Evolutionary conservation across 139 green algal genomes (phyloP), one percentile per base, ranked within the genome.

Genomic region (Chlorella sp.): DNA sequence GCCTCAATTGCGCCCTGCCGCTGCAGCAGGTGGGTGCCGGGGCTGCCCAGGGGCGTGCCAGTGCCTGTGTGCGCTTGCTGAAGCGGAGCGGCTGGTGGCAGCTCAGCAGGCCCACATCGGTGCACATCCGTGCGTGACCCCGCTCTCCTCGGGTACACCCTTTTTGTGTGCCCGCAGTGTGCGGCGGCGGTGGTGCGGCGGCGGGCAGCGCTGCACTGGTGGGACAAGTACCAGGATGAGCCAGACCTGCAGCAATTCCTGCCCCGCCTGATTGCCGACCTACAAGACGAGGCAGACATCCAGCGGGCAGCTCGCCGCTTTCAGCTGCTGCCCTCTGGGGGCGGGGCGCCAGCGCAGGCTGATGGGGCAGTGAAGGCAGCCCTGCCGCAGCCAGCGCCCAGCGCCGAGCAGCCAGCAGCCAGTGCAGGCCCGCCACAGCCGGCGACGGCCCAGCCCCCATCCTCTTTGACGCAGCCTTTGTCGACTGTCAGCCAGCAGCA

Each of bases 131-230:
- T n/a, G n/a, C n/a, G n/a, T n/a, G n/a, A n/a, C n/a, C n/a, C n/a
- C n/a, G n/a, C n/a, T n/a, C n/a, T n/a, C n/a, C n/a, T n/a, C n/a
- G n/a, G n/a, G n/a, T n/a, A n/a, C n/a, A n/a, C n/a, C 67, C 36
- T 46, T 3, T 14, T 30, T 41, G 1, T 56, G 1, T 28, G 0
- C 73, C n/a, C 43, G 46, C 73, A 80, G 73, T 60, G 51, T 16
- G 73, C 73, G 17, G 77, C 77, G 4, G 60, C n/a, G 41, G 60
- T 43, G 41, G 77, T 64, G 60, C 73, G 77, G 77, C 77, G 77
- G 58, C 58, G 58, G 26, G 77, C 77, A 16, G 58, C 77, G 3
- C 40, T 83, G 38, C 30, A 56, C 8, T 83, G 77, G 77, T 73
- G 36, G 19, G 30, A 40, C 1, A 41, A 19, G 22, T 62, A 83